A percentile compares a stretch with the other conserved stretches of the same genome.
phyloP scores from a whole-genome alignment of 257 asterid species.

The Euphrasia confusa region DNA sequence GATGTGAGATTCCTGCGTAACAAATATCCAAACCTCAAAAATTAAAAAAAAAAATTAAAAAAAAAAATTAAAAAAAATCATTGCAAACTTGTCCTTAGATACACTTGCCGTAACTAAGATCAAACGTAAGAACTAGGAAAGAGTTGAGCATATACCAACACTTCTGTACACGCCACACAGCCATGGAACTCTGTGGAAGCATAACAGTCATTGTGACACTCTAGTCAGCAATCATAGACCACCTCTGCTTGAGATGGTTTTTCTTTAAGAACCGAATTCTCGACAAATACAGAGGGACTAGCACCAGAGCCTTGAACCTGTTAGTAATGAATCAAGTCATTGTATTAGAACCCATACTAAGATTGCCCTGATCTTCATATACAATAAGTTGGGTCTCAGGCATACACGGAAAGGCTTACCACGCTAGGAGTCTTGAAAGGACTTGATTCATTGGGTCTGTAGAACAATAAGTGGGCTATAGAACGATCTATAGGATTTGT shows the following conservation, averaged over 20 bases:
- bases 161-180: slow-evolving; percentile 17
- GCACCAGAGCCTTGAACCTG: slow-evolving; percentile 44
- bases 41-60: not conserved
- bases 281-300: slow-evolving; percentile 31
- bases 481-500: slow-evolving; percentile 91
- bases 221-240: slow-evolving; percentile 18
- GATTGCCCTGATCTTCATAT: slow-evolving; percentile 18
- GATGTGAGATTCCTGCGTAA: no score
- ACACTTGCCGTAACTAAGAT: not conserved
- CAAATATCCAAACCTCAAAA: no score
- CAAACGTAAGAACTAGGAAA: slow-evolving; percentile 16
- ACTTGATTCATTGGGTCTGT: slow-evolving; percentile 43
- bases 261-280: slow-evolving; percentile 30
- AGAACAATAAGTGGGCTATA: slow-evolving; percentile 75
- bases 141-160: slow-evolving; percentile 1
- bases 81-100: slow-evolving; percentile 7
- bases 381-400: not conserved
- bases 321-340: slow-evolving; percentile 18
- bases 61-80: slow-evolving; percentile 14
- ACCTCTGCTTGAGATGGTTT: slow-evolving; percentile 23
- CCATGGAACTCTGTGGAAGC: slow-evolving; percentile 7
- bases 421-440: slow-evolving; percentile 32
- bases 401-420: slow-evolving; percentile 30
- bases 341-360: slow-evolving; percentile 21
- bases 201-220: slow-evolving; percentile 1